Base-by-base conservation (phyloP, 164 flowering plant species). In the Nymphaea colorata region DNA sequence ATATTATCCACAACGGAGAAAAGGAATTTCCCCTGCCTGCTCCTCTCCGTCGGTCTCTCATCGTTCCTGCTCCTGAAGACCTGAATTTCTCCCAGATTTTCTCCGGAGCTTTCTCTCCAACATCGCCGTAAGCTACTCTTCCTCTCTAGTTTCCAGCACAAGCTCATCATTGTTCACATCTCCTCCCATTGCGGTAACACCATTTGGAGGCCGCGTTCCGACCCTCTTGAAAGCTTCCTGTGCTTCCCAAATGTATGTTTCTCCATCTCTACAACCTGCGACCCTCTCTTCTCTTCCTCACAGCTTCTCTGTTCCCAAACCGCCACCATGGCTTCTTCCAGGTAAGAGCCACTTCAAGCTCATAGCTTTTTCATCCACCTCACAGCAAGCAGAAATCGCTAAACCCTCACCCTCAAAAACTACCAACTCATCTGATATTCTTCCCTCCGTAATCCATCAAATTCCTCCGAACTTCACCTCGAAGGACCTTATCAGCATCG, bases 391-490 rank as follows among this genome's bases (percentile, higher is more conserved):
- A 51, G 57, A 51, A 10, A 7, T 51, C 8, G 14, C 57, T 15
- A 51, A 8, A 51, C 15, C 57, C 57, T 15, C 57, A 51, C 3
- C 57, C 57, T 51, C 15, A 10, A 3, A 51, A 3, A 3, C 57
- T 51, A 25, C 36, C 36, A 51, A 51, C 14, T 15, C 14, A 10
- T 51, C 14, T 15, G 57, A 15, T 51, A 51, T 10, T 5, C 57
- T 8, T 51, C 36, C 71, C 25, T 42, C 74, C 44, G 44, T 63
- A 2, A 42, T 55, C 5, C 73, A 62, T 18, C 76, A 76, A 42
- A 83, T 92, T 59, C 85, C 89, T 1, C 80, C 80, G 2, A 80
- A 88, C 67, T 87, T 93, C 84, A 83, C 93, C 25, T 55, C 86
- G 6, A 66, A 78, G 60, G 93, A 90, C 61, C 91, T 93, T 53